Percentiles rank a stretch among this genome's conserved stretches.
These are phyloP conservation scores for Backusella luteola DNA, from an alignment of 192 early-diverging fungal genomes.

Conservation along the genomic window DNA sequence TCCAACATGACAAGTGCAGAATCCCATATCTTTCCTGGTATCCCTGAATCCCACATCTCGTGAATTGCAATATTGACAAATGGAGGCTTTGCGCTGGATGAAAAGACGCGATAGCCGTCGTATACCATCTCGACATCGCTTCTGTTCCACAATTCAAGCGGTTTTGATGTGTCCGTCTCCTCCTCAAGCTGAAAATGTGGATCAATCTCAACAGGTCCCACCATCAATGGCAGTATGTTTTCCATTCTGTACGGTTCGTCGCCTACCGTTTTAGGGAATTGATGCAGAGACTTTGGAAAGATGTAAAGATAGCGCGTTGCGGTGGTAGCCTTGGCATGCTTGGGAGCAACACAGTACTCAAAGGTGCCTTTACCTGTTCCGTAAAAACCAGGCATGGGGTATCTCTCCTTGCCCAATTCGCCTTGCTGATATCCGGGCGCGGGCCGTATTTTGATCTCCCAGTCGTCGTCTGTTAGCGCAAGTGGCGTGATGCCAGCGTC, in stretches of 20 bases:
- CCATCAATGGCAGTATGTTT: conserved; percentile 17
- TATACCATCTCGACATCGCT: conserved; percentile 15
- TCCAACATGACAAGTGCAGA: conserved; percentile 44
- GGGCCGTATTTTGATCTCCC: conserved; percentile 17
- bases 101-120: conserved; percentile 19
- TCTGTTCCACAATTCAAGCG: conserved; percentile 7
- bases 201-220: conserved; percentile 17
- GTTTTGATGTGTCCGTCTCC: neutral
- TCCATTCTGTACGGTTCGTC: conserved; percentile 5
- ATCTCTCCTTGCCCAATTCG: neutral
- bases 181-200: neutral
- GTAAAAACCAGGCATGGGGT: conserved; percentile 14
- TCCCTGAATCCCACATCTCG: conserved; percentile 40
- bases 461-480: neutral
- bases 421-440: neutral
- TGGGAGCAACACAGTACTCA: conserved; percentile 17
- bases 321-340: neutral
- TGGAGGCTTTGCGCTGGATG: neutral
- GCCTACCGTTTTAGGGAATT: conserved; percentile 12
- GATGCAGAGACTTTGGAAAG: neutral
- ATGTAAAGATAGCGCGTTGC: conserved; percentile 12
- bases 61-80: conserved; percentile 25
- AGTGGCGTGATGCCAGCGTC: conserved; percentile 2
- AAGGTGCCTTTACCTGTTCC: conserved; percentile 25
- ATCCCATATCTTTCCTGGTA: conserved; percentile 54